These are phyloP conservation scores for Tylopilus plumbeoviolaceoides DNA, from an alignment of 768 basidiomycete genomes.

Conservation along the genomic window DNA sequence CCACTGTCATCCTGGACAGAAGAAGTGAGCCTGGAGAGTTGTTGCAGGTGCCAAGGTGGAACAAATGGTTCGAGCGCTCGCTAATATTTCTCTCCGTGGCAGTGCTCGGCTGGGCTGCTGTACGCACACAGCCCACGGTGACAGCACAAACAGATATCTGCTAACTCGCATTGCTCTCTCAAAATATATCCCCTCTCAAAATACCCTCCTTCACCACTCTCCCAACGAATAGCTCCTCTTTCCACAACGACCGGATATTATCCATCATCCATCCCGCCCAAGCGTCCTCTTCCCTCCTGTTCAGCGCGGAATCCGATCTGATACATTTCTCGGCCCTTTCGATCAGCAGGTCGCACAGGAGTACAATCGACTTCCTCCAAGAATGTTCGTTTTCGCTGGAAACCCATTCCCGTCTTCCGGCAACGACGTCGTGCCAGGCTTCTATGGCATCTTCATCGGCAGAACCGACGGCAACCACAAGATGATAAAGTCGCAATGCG, in stretches of 20 bases:
- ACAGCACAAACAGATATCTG: neutral
- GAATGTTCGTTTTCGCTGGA: slow-evolving; percentile 45
- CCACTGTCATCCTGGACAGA: slow-evolving; percentile 53
- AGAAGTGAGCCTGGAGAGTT: slow-evolving; percentile 11
- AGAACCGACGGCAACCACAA: slow-evolving; percentile 33
- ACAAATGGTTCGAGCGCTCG: neutral
- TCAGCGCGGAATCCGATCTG: neutral
- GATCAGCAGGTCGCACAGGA: slow-evolving; percentile 38
- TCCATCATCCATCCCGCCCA: slow-evolving; percentile 36
- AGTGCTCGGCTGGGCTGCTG: slow-evolving; percentile 3
- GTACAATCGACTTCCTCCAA: slow-evolving; percentile 41
- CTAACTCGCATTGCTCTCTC: neutral
- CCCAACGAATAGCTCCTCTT: slow-evolving; percentile 55
- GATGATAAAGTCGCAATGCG: slow-evolving; percentile 62
- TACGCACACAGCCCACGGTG: neutral
- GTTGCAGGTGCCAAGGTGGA: neutral
- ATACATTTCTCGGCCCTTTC: slow-evolving; percentile 29
- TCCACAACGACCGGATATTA: slow-evolving; percentile 52
- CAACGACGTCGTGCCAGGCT: slow-evolving; percentile 53
- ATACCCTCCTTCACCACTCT: slow-evolving; percentile 44
- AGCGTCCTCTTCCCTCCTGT: neutral
- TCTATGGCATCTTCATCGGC: slow-evolving; percentile 32
- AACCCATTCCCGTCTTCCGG: slow-evolving; percentile 41
- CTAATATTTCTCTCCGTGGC: slow-evolving; percentile 11
- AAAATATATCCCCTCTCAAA: slow-evolving; percentile 47